Evolutionary conservation across 495 filamentous ascomycete species (phyloP), one percentile per base, ranked within the genome.

Genomic region (Lasiosphaeria hispida): DNA sequence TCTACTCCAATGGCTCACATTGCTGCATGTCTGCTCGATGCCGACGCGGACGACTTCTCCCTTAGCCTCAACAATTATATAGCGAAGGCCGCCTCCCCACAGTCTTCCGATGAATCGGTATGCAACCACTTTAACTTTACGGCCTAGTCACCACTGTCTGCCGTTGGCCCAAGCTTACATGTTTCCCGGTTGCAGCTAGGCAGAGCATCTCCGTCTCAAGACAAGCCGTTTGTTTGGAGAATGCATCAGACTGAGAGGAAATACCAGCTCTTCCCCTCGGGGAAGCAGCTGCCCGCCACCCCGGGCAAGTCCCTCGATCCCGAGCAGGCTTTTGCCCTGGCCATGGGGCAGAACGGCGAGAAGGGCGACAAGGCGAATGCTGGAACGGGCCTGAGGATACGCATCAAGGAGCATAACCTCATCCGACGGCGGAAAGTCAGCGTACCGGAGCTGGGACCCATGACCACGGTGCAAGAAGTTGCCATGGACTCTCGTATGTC

Each of bases 401-500:
- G 75, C 23, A 75, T 78, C 61, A 82, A 80, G 62, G 76, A 83
- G 60, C 78, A 78, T 48, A 77, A 75, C 51, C 62, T 82, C 56
- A 75, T 68, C 43, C 75, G 81, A 58, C 71, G 84, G 59, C 74
- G 85, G 65, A 88, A 88, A 62, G 73, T 82, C 61, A 86, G 80
- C 65, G 80, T 85, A 7, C 79, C 85, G 10, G 87, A 87, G 50
- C 66, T 88, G 19, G 85, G 82, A 4, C 80, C 82, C 40, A 85
- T 87, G 83, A 83, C 84, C 5, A 87, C 84, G 3, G 84, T 87
- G 10, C 84, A 86, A 57, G 87, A 88, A 63, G 68, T 77, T 45
- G 71, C 80, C 41, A 83, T 89, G 77, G 87, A 91, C 70, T 90
- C 87, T 66, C 87, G 87, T 91, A 81, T 77, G 87, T 79, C 2